Evolutionary conservation across 306 rosid genomes (phyloP).

Genomic region (Cucumis hystrix): DNA sequence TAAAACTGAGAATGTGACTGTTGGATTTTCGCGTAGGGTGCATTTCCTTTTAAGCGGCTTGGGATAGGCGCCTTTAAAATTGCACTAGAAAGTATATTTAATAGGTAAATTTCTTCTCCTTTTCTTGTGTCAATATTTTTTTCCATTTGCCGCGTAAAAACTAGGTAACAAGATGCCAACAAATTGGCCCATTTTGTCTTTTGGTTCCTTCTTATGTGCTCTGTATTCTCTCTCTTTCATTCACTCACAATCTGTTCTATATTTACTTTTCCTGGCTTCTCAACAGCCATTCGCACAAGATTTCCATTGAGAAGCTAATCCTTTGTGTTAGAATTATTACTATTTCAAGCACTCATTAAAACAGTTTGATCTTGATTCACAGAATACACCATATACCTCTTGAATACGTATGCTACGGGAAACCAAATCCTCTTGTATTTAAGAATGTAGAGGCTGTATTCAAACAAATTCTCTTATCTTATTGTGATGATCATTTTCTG

Average conservation of each 20-base stretch:
- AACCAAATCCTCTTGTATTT: constrained; percentile 74
- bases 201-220: not conserved
- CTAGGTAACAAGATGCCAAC: not conserved
- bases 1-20: not conserved
- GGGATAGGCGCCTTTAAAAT: constrained; percentile 96
- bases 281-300: not conserved
- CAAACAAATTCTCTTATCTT: constrained; percentile 16
- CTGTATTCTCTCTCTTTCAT: not conserved
- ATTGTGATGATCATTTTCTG: constrained; percentile 5
- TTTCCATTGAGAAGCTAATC: not conserved
- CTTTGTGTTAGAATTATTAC: not conserved
- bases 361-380: constrained; percentile 13
- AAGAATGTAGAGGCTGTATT: constrained; percentile 63
- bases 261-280: not conserved
- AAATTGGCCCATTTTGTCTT: not conserved
- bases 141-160: not conserved
- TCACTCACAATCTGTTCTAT: not conserved
- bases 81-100: constrained; percentile 76
- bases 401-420: constrained; percentile 57
- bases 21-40: constrained; percentile 44
- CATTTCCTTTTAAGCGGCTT: constrained; percentile 80
- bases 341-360: not conserved
- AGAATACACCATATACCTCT: constrained; percentile 47
- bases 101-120: constrained; percentile 27
- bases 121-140: not conserved